Percentiles rank a stretch among this genome's conserved stretches.
These are phyloP conservation scores for Immersiella caudata DNA, from an alignment of 495 filamentous ascomycete genomes.

Conservation along the genomic window DNA sequence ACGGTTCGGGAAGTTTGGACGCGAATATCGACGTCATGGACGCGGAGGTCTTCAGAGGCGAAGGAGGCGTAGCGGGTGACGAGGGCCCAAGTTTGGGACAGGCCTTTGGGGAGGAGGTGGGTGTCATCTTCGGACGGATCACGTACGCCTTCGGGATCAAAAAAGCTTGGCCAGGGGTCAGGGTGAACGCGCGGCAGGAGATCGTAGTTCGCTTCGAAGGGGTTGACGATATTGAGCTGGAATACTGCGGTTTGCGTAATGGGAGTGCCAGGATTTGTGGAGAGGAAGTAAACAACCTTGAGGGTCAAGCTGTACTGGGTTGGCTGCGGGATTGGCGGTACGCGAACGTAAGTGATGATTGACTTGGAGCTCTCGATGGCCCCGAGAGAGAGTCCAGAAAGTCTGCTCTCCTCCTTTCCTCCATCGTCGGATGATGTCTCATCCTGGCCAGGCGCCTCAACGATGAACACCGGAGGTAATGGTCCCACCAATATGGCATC, in stretches of 20 bases:
- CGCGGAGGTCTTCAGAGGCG: constrained; percentile 67
- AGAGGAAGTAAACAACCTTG: constrained; percentile 72
- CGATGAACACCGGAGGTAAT: constrained; percentile 48
- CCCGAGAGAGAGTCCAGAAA: constrained; percentile 41
- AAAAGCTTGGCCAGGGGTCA: constrained; percentile 84
- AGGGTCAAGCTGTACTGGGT: constrained; percentile 71
- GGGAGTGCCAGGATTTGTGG: constrained; percentile 80
- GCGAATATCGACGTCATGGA: constrained; percentile 64
- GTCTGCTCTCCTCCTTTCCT: constrained; percentile 39
- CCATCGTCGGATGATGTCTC: constrained; percentile 27
- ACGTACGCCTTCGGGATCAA: constrained; percentile 55
- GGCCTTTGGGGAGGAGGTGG: constrained; percentile 43
- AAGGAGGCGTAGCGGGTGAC: constrained; percentile 73
- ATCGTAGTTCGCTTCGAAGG: constrained; percentile 88
- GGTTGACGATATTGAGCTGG: constrained; percentile 71
- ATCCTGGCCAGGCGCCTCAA: constrained; percentile 44
- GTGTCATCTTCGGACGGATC: constrained; percentile 20
- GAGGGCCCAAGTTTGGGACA: constrained; percentile 79
- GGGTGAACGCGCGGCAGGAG: constrained; percentile 76
- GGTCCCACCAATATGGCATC: constrained; percentile 70
- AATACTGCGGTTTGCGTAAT: constrained; percentile 70
- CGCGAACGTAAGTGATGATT: constrained; percentile 42
- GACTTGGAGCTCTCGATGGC: constrained; percentile 55
- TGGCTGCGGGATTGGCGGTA: constrained; percentile 55
- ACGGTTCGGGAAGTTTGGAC: constrained; percentile 56